Base-by-base conservation (phyloP, 257 asterid genomes). In the Nicotiana obtusifolia region DNA sequence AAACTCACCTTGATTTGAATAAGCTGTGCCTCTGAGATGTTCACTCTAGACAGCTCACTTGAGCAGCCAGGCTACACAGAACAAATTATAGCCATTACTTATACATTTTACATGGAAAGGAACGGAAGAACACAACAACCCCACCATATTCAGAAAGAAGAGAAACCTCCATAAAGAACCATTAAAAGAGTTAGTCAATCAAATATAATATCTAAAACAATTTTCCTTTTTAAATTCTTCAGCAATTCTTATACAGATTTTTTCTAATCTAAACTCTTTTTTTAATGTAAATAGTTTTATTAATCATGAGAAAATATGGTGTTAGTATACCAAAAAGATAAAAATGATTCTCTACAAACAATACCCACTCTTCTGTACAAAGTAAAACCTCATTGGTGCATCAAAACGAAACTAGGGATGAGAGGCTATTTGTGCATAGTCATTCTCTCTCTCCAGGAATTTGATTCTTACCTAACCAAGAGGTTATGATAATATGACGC, bases 11-110 rank as follows among this genome's bases (percentile, higher is more conserved):
- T 95, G 81, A 95, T 92, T 86, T 89, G 97, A 87, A 95, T 88
- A 79, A 95, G 95, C 87, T 94, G 97, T 17, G 90, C 97, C 41
- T 88, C 92, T 54, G 94, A 86, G 88, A 86, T 82, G 57, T 92
- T 87, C 56, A 86, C 89, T 85, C 84, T 85, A 59, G 92, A 87
- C 82, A 95, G 91, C 90, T 94, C 97, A 81, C 94, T 94, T 52
- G 98, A 95, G 83, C 99, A 95, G 52, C 99, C 98, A 87, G 99
- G 99, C 99, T 95, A 81, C 90, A 83, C 17, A 77, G 10, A 81
- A 31, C 22, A 47, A 47, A 47, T 37, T 53, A n/a, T 35, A 75
- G 60, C 13, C 30, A 66, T n/a, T 69, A 20, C 77, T 69, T 41
- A 69, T n/a, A 69, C 44, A 41, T 1, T 69, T n/a, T 44, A 47